Percentiles rank a stretch among this genome's conserved stretches.
These are phyloP conservation scores for Fusarium papillatum DNA, from an alignment of 2,329 filamentous ascomycete species.

Conservation along the genomic window DNA sequence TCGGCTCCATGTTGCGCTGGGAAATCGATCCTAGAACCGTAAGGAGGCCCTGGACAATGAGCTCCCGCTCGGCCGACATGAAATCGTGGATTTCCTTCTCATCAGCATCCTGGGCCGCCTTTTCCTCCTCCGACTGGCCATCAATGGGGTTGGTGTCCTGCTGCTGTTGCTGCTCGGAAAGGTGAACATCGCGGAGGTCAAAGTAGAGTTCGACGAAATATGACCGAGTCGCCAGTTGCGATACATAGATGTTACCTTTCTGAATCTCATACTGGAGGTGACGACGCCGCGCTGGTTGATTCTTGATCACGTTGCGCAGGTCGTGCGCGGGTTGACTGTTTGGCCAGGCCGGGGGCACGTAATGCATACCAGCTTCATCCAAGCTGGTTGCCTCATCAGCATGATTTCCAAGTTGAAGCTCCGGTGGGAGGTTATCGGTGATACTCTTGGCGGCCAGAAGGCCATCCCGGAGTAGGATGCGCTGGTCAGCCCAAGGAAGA, in stretches of 20 bases:
- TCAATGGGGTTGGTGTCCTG: slow-evolving; percentile 52
- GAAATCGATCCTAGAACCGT: slow-evolving; percentile 82
- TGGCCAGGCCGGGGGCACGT: slow-evolving; percentile 65
- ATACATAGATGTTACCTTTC: slow-evolving; percentile 90
- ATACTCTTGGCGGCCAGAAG: slow-evolving; percentile 78
- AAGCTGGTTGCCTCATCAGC: slow-evolving; percentile 52
- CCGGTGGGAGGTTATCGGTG: slow-evolving; percentile 75
- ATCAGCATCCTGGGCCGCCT: slow-evolving; percentile 54
- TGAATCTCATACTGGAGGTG: slow-evolving; percentile 88
- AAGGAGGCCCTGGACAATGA: slow-evolving; percentile 85
- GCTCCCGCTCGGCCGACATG: slow-evolving; percentile 82
- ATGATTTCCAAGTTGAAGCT: slow-evolving; percentile 70
- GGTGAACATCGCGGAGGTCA: slow-evolving; percentile 77
- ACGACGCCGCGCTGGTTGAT: slow-evolving; percentile 64
- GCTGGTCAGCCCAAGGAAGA: slow-evolving; percentile 84
- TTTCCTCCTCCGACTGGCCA: slow-evolving; percentile 52
- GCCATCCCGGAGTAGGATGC: slow-evolving; percentile 78
- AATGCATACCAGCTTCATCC: slow-evolving; percentile 63
- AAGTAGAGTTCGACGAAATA: slow-evolving; percentile 92
- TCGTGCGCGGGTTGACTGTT: slow-evolving; percentile 62
- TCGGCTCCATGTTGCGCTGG: slow-evolving; percentile 87
- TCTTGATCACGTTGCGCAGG: slow-evolving; percentile 62
- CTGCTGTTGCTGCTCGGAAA: slow-evolving; percentile 61
- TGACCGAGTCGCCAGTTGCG: slow-evolving; percentile 84
- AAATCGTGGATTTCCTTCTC: slow-evolving; percentile 67